Evolutionary conservation across 2,329 filamentous ascomycete species (phyloP).

Genomic region (Paraphaeosphaeria sporulosa): DNA sequence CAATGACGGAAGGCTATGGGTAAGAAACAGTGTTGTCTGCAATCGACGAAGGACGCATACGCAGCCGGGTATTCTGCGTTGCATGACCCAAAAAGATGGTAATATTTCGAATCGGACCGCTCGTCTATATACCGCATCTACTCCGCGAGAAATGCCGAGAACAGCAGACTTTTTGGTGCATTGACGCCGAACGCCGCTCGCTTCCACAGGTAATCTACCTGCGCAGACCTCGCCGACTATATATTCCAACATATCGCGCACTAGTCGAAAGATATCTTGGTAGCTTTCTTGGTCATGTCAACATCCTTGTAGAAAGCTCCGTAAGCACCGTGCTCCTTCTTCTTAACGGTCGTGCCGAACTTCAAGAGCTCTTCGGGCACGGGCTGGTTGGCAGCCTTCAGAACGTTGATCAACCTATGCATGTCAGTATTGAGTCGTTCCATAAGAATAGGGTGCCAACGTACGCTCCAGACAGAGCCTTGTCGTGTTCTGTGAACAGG

Average conservation of each 20-base stretch:
- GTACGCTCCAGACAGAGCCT: slow-evolving; percentile 86
- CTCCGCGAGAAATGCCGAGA: background rate
- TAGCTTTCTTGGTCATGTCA: slow-evolving; percentile 81
- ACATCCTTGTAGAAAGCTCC: slow-evolving; percentile 95
- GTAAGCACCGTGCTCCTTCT: slow-evolving; percentile 95
- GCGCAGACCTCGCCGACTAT: slow-evolving; percentile 25
- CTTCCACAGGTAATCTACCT: slow-evolving; percentile 23
- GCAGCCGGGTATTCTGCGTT: background rate
- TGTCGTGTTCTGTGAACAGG: slow-evolving; percentile 94
- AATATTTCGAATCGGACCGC: background rate
- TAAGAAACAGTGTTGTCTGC: background rate
- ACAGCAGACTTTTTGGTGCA: slow-evolving; percentile 24
- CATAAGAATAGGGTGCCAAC: slow-evolving; percentile 50
- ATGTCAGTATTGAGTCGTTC: slow-evolving; percentile 5
- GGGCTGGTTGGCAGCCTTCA: slow-evolving; percentile 89
- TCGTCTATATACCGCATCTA: background rate
- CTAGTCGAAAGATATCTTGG: slow-evolving; percentile 88
- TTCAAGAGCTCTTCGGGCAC: slow-evolving; percentile 92
- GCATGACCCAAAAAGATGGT: background rate
- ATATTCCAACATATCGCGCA: slow-evolving; percentile 8
- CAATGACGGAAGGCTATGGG: background rate
- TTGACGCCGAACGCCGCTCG: slow-evolving; percentile 32
- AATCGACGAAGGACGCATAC: background rate
- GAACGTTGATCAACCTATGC: slow-evolving; percentile 84
- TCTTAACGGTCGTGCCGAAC: slow-evolving; percentile 98